Conservation (phyloP, 306 rosid genomes). For the Psophocarpus tetragonolobus region DNA sequence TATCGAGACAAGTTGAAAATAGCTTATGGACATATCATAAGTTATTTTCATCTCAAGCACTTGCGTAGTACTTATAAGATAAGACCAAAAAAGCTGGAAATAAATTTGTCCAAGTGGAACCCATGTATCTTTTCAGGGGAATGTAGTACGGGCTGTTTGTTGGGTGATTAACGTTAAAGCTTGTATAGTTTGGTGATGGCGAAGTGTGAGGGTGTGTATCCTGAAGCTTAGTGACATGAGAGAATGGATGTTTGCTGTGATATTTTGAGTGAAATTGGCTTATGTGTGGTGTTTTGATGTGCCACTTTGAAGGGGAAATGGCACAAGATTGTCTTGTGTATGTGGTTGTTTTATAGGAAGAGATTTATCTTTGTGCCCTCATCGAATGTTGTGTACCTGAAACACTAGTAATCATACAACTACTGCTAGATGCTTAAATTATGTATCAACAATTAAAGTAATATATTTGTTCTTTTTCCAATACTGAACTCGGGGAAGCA, state of each 20-base stretch:
- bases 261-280: not conserved
- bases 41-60: not conserved
- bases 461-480: not conserved
- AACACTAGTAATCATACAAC: not conserved
- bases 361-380: not conserved
- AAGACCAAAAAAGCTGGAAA: not conserved
- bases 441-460: not conserved
- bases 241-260: not conserved
- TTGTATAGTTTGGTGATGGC: not conserved
- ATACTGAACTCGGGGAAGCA: not conserved
- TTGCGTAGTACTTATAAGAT: not conserved
- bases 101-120: not conserved
- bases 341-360: not conserved
- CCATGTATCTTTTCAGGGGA: not conserved
- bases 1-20: not conserved
- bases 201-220: not conserved
- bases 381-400: not conserved
- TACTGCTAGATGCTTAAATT: not conserved
- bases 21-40: not conserved
- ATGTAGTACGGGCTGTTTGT: not conserved
- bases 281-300: not conserved
- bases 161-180: conserved; percentile 14
- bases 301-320: not conserved
- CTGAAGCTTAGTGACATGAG: not conserved
- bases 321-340: not conserved